phyloP scores from a whole-genome alignment of 2,329 filamentous ascomycete species.

The Aschersonia sp. region DNA sequence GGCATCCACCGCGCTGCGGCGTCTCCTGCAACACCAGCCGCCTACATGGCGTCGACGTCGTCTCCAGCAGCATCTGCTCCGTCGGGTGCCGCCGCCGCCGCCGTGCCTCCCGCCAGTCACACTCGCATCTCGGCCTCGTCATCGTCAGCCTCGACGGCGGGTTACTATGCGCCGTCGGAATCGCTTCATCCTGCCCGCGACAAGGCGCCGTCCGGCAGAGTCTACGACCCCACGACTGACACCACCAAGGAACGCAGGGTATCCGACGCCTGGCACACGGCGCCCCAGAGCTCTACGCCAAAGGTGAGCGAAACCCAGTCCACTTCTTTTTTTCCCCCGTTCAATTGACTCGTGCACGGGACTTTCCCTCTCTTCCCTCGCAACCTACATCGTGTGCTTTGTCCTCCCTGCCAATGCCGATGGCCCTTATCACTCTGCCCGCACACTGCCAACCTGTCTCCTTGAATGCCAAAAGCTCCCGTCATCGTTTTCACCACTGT shows the following conservation, averaged over 20 bases:
- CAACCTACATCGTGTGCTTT: not conserved
- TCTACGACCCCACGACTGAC: conserved; percentile 40
- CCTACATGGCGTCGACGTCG: conserved; percentile 23
- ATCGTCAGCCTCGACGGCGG: conserved; percentile 9
- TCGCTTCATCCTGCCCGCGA: conserved; percentile 19
- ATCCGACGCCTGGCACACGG: conserved; percentile 33
- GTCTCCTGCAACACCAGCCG: not conserved
- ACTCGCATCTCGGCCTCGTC: conserved; percentile 15
- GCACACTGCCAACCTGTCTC: not conserved
- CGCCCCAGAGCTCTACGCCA: conserved; percentile 26
- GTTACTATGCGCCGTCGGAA: conserved; percentile 1
- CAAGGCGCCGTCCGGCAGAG: conserved; percentile 27
- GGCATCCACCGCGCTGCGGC: not conserved
- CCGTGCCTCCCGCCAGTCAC: conserved; percentile 14
- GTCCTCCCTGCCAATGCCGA: not conserved
- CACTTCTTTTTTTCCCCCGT: conserved; percentile 11
- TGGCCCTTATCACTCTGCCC: not conserved
- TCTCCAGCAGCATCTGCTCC: conserved; percentile 12
- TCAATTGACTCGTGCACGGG: conserved; percentile 7
- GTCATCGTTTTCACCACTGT: not conserved
- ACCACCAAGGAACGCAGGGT: conserved; percentile 29
- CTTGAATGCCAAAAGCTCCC: not conserved
- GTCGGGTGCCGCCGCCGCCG: conserved; percentile 15
- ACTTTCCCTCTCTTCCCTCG: conserved; percentile 1
- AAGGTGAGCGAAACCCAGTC: conserved; percentile 26